Evolutionary conservation across 2,329 filamentous ascomycete genomes (phyloP).

Genomic region (Cordyceps fumosorosea): DNA sequence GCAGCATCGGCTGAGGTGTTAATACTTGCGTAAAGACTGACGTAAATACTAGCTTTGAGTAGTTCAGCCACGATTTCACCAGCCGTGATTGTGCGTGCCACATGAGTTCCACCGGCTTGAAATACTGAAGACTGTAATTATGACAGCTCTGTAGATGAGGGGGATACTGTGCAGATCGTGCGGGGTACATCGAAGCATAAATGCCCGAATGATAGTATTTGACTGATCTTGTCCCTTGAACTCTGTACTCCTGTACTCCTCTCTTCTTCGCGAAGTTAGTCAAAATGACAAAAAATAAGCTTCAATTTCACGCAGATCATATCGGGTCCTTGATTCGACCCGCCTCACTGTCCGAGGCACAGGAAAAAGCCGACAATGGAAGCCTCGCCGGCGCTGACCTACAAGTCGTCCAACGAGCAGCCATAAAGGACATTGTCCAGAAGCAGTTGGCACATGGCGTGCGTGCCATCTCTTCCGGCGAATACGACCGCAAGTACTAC

Average conservation of each 20-base stretch:
- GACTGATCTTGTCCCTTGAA: too few relatives aligned
- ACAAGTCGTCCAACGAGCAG: constrained; percentile 49
- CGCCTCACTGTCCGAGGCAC: constrained; percentile 50
- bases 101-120: background rate
- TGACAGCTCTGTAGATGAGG: background rate
- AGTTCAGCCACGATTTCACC: background rate
- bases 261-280: background rate
- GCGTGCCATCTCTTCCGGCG: constrained; percentile 60
- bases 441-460: constrained; percentile 58
- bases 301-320: constrained; percentile 66
- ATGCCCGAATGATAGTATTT: background rate
- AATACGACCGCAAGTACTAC: constrained; percentile 52
- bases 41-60: background rate
- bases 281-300: constrained; percentile 17
- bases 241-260: background rate
- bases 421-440: constrained; percentile 58
- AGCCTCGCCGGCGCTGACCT: constrained; percentile 39
- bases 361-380: constrained; percentile 40
- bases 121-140: background rate
- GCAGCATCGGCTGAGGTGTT: background rate
- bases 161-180: background rate
- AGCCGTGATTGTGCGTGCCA: background rate
- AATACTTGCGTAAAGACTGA: too few relatives aligned
- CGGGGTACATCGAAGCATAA: background rate
- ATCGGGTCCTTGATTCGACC: constrained; percentile 66